These are phyloP conservation scores for Neofusicoccum cordaticola DNA, from an alignment of 2,329 filamentous ascomycete species.

Conservation along the genomic window DNA sequence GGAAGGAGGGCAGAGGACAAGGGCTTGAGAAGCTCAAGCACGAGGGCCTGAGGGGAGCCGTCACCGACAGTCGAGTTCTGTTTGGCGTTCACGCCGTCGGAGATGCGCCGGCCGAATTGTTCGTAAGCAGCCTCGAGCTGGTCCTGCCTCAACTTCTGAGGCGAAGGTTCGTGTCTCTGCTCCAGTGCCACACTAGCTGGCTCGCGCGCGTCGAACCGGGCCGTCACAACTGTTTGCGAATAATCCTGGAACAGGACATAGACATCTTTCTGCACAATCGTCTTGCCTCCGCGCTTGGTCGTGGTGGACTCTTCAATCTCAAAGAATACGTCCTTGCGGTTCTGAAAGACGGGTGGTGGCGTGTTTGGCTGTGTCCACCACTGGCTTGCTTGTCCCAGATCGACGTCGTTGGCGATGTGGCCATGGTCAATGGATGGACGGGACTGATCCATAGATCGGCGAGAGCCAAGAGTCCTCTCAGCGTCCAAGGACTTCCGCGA, in stretches of 20 bases:
- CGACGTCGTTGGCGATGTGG: slow-evolving; percentile 84
- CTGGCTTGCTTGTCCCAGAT: slow-evolving; percentile 67
- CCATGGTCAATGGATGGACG: slow-evolving; percentile 75
- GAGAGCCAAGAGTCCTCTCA: slow-evolving; percentile 50
- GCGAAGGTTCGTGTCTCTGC: slow-evolving; percentile 83
- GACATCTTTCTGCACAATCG: slow-evolving; percentile 72
- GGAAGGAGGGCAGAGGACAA: slow-evolving; percentile 73
- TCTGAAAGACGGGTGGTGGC: slow-evolving; percentile 77
- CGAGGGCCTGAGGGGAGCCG: slow-evolving; percentile 72
- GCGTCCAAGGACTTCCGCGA: slow-evolving; percentile 64
- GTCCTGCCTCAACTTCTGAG: slow-evolving; percentile 79
- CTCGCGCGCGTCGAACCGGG: slow-evolving; percentile 73
- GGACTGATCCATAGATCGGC: slow-evolving; percentile 70
- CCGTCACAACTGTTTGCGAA: slow-evolving; percentile 86
- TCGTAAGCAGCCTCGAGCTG: slow-evolving; percentile 86
- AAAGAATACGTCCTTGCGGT: slow-evolving; percentile 76
- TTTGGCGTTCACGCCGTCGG: slow-evolving; percentile 65
- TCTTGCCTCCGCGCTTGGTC: slow-evolving; percentile 66
- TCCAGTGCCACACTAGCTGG: slow-evolving; percentile 71
- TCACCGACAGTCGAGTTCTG: slow-evolving; percentile 82
- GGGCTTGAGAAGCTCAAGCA: slow-evolving; percentile 75
- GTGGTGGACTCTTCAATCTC: slow-evolving; percentile 77
- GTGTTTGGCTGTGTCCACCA: slow-evolving; percentile 87
- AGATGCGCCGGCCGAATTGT: slow-evolving; percentile 75
- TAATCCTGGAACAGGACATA: slow-evolving; percentile 94